A percentile compares a stretch with the other conserved stretches of the same genome.
Evolutionary conservation across 148 eudicot genomes (phyloP).

Genomic region (Limonium bicolor): DNA sequence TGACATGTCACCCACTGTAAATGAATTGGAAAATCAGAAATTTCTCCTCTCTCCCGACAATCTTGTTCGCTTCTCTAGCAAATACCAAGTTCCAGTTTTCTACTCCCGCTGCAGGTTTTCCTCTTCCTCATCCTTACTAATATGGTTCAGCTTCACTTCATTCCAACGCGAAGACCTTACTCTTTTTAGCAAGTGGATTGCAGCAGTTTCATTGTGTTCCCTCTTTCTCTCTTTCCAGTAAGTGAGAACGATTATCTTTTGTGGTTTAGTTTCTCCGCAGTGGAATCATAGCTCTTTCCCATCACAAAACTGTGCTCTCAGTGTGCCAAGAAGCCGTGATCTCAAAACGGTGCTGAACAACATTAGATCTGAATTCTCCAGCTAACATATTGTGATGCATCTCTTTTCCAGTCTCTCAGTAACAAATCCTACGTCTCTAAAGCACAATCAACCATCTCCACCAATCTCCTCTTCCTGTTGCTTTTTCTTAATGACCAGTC

Average conservation of each 20-base stretch:
- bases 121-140: background rate
- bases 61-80: too few species aligned
- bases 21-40: too few species aligned
- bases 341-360: too few species aligned
- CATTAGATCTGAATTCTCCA: too few species aligned
- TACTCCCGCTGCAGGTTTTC: background rate
- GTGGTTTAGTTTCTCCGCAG: background rate
- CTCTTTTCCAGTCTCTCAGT: background rate
- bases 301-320: too few species aligned
- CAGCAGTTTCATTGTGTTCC: too few species aligned
- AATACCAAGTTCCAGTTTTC: background rate
- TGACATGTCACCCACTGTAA: too few species aligned
- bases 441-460: background rate
- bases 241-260: background rate
- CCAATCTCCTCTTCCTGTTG: background rate
- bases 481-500: conserved; percentile 1
- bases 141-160: background rate
- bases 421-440: background rate
- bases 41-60: too few species aligned
- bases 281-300: background rate
- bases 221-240: background rate
- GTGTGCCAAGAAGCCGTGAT: too few species aligned
- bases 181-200: too few species aligned
- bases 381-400: too few species aligned
- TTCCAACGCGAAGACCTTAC: too few species aligned